These are phyloP conservation scores for Cicer cuneatum DNA, from an alignment of 306 rosid species.

Conservation along the genomic window DNA sequence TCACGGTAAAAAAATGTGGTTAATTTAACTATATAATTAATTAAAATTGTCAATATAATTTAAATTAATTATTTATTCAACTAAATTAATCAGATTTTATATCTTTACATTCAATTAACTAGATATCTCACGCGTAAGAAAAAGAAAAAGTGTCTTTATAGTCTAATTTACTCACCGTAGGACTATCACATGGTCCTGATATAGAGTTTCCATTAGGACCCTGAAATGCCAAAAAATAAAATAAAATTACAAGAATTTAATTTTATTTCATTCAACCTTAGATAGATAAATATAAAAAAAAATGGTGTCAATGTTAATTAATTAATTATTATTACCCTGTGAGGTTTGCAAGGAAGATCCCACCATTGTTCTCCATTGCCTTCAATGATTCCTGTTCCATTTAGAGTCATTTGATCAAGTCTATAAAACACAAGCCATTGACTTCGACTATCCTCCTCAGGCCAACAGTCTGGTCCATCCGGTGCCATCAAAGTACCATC, in stretches of 20 bases:
- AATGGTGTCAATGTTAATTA: neutral
- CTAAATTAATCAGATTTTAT: too few relatives aligned
- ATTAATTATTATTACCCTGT: slow-evolving; percentile 61
- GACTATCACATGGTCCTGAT: slow-evolving; percentile 90
- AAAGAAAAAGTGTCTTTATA: too few relatives aligned
- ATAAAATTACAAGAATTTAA: neutral
- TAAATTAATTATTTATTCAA: too few relatives aligned
- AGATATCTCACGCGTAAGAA: too few relatives aligned
- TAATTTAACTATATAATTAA: too few relatives aligned
- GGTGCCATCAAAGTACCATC: slow-evolving; percentile 94
- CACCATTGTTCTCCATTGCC: slow-evolving; percentile 98
- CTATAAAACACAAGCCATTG: slow-evolving; percentile 95
- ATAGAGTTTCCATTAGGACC: slow-evolving; percentile 68
- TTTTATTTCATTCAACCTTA: neutral
- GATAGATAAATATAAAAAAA: slow-evolving; percentile 4
- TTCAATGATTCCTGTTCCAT: slow-evolving; percentile 88
- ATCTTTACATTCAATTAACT: too few relatives aligned
- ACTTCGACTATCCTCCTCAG: slow-evolving; percentile 63
- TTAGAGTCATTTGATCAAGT: slow-evolving; percentile 78
- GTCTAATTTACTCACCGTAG: slow-evolving; percentile 67
- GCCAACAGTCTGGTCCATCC: slow-evolving; percentile 91
- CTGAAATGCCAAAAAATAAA: slow-evolving; percentile 53
- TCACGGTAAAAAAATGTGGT: too few relatives aligned
- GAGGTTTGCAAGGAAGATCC: slow-evolving; percentile 99
- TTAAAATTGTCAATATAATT: too few relatives aligned